These are phyloP conservation scores for Biscogniauxia marginata DNA, from an alignment of 2,329 filamentous ascomycete species.

Conservation along the genomic window DNA sequence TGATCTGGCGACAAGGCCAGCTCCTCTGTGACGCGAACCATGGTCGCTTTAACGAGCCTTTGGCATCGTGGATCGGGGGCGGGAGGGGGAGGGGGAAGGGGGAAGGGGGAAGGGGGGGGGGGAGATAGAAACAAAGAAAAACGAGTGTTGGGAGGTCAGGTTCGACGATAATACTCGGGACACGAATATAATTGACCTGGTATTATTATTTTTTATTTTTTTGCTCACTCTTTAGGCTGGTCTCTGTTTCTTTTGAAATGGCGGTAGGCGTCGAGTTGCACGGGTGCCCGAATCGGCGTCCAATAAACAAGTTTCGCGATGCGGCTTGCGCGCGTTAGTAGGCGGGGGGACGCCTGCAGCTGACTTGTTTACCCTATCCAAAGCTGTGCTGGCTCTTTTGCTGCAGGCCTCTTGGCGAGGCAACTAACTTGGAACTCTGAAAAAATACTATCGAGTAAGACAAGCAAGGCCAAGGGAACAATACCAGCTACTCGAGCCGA, in stretches of 20 bases:
- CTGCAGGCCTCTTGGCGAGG: too few relatives aligned
- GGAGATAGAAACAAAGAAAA: constrained; percentile 14
- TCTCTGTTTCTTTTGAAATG: neutral
- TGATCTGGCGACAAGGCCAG: constrained; percentile 77
- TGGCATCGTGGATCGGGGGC: constrained; percentile 36
- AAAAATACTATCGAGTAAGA: neutral
- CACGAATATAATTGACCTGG: neutral
- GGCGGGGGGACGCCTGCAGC: neutral
- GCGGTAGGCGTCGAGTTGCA: constrained; percentile 3
- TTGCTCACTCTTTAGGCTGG: neutral
- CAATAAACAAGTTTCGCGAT: constrained; percentile 22
- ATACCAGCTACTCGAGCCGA: too few relatives aligned
- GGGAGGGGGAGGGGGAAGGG: neutral
- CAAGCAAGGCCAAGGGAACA: too few relatives aligned
- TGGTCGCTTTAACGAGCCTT: constrained; percentile 51
- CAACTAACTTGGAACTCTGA: neutral
- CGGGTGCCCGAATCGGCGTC: constrained; percentile 1
- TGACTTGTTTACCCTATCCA: constrained; percentile 1
- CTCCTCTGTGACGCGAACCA: constrained; percentile 81
- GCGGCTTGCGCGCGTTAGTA: constrained; percentile 20
- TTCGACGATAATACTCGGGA: constrained; percentile 7
- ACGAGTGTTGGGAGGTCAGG: constrained; percentile 14
- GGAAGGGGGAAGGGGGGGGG: constrained; percentile 17
- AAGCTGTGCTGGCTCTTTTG: too few relatives aligned
- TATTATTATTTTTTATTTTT: neutral